Percentiles rank a stretch among this genome's conserved stretches.
phyloP scores from a whole-genome alignment of 805 yeast genomes.

The Starmerella vaccinii region DNA sequence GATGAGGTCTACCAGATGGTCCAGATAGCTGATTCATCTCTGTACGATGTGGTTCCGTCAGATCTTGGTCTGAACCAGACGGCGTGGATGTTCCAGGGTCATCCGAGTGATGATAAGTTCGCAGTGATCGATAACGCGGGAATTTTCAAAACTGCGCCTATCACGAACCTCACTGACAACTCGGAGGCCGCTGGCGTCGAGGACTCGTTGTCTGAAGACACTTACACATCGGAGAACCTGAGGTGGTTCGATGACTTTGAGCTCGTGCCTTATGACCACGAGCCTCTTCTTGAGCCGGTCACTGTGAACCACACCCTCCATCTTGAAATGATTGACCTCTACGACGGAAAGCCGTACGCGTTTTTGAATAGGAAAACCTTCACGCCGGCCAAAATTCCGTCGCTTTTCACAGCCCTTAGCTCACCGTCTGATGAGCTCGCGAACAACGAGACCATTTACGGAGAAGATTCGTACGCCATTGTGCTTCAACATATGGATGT shows the following conservation, averaged over 20 bases:
- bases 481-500: constrained; percentile 58
- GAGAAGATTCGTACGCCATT: constrained; percentile 66
- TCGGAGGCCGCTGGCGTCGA: constrained; percentile 26
- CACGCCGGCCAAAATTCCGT: constrained; percentile 73
- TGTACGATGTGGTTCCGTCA: constrained; percentile 67
- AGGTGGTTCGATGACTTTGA: constrained; percentile 66
- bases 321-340: constrained; percentile 75
- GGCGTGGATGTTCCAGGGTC: constrained; percentile 43
- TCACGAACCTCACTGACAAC: constrained; percentile 31
- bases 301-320: constrained; percentile 57
- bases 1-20: constrained; percentile 67
- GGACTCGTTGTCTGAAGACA: constrained; percentile 23
- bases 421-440: constrained; percentile 43
- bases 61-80: constrained; percentile 64
- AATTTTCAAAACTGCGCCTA: constrained; percentile 43
- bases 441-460: constrained; percentile 55
- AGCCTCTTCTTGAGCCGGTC: constrained; percentile 51
- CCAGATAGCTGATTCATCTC: constrained; percentile 66
- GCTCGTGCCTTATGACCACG: constrained; percentile 52
- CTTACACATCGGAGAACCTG: constrained; percentile 36
- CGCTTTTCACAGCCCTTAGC: constrained; percentile 65
- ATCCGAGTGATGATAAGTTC: constrained; percentile 15
- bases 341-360: constrained; percentile 88
- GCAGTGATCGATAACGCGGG: constrained; percentile 44
- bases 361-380: constrained; percentile 83